Conservation (phyloP, 1,139 yeast species). For the Saccharomyces hybrid region DNA sequence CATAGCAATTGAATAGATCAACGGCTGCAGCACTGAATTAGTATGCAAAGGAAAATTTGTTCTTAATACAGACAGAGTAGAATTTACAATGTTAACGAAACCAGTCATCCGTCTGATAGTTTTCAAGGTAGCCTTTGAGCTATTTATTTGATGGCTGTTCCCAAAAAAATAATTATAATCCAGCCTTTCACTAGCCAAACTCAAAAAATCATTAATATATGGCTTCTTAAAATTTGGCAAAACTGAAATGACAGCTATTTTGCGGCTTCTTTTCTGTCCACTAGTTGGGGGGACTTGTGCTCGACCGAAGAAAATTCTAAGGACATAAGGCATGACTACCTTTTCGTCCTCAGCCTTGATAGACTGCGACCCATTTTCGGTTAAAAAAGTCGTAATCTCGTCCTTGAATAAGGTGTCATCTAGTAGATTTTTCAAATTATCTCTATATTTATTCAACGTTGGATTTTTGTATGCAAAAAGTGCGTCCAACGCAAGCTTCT, state of each 20-base stretch:
- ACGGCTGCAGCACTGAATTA: conserved; percentile 49
- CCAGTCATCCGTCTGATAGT: conserved; percentile 57
- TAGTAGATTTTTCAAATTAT: conserved; percentile 62
- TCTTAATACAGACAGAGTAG: conserved; percentile 58
- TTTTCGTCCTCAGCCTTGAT: conserved; percentile 56
- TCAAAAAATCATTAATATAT: conserved; percentile 52
- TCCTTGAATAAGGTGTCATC: conserved; percentile 84
- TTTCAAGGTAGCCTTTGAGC: conserved; percentile 18
- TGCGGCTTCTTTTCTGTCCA: conserved; percentile 66
- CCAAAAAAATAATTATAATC: conserved; percentile 37
- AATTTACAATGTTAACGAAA: conserved; percentile 59
- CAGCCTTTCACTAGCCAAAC: conserved; percentile 54
- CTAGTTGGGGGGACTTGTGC: conserved; percentile 55
- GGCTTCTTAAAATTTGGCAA: conserved; percentile 54
- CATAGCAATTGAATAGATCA: conserved; percentile 49
- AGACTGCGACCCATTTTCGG: conserved; percentile 43
- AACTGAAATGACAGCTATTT: conserved; percentile 67
- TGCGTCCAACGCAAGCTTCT: conserved; percentile 65
- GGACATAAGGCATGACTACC: conserved; percentile 59
- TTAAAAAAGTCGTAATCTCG: conserved; percentile 61
- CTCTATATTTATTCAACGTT: conserved; percentile 58
- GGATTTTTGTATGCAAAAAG: conserved; percentile 60
- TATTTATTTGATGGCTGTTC: conserved; percentile 23
- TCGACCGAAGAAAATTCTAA: conserved; percentile 80
- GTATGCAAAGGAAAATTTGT: conserved; percentile 47